These are phyloP conservation scores for Phytopythium helicoides DNA, from an alignment of 352 stramenopile species.

Conservation along the genomic window DNA sequence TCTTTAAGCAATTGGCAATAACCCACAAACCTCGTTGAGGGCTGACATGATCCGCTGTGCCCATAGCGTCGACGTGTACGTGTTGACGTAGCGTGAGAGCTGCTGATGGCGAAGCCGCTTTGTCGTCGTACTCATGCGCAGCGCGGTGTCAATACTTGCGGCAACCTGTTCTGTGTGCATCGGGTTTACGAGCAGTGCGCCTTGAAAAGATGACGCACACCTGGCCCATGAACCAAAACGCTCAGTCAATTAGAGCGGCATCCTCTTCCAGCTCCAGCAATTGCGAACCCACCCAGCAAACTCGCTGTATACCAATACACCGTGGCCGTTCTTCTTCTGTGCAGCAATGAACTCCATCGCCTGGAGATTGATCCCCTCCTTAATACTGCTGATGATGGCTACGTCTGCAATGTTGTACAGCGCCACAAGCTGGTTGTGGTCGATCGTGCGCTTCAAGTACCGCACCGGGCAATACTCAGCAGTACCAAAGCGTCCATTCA, in stretches of 20 bases:
- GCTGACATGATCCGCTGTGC: slow-evolving; percentile 83
- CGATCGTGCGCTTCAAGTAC: slow-evolving; percentile 86
- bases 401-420: slow-evolving; percentile 89
- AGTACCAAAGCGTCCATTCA: slow-evolving; percentile 87
- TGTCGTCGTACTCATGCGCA: slow-evolving; percentile 85
- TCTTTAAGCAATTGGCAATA: background rate
- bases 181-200: slow-evolving; percentile 85
- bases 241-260: no score
- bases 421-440: slow-evolving; percentile 85
- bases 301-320: slow-evolving; percentile 89
- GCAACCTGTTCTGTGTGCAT: slow-evolving; percentile 89
- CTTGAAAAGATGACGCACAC: slow-evolving; percentile 88
- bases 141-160: slow-evolving; percentile 75
- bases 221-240: slow-evolving; percentile 27
- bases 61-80: slow-evolving; percentile 88
- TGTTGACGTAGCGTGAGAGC: slow-evolving; percentile 85
- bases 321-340: slow-evolving; percentile 77
- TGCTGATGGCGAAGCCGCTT: slow-evolving; percentile 87
- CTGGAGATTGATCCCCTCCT: slow-evolving; percentile 91
- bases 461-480: slow-evolving; percentile 87
- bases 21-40: slow-evolving; percentile 49
- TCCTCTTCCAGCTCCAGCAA: background rate
- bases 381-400: slow-evolving; percentile 86
- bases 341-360: slow-evolving; percentile 91
- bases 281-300: slow-evolving; percentile 65